Evolutionary conservation across 164 flowering plant genomes (phyloP), one percentile per base, ranked within the genome.

Genomic region (Houttuynia cordata): DNA sequence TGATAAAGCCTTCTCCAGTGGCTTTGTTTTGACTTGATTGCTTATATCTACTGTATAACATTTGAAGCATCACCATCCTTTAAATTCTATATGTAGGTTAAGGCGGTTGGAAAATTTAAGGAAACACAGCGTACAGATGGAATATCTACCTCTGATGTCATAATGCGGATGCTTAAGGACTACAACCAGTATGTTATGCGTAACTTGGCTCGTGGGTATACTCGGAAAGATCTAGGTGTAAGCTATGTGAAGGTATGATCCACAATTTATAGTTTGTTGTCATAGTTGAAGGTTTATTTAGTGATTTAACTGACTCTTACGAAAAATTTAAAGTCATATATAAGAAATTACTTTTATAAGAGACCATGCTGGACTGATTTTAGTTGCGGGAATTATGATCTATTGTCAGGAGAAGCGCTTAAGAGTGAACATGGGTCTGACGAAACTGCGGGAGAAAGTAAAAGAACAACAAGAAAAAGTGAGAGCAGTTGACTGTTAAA

Each of bases 141-240:
- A 40, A 83, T 88, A 42, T 88, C 96, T 56, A 88, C 96, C 12
- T 88, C 93, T 20, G 93, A 88, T 63, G 70, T 83, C 66, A 85
- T 85, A 53, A 85, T 85, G 99, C 84, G 97, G 72, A 90, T 90
- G 65, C 88, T 93, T 24, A 93, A 88, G 74, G 99, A 93, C 68
- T 93, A 93, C 69, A 93, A 93, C 66, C 80, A 88, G 69, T 93
- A 90, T 81, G 99, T 93, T 68, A 77, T 86, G 84, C 96, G 97
- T 24, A 93, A 93, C 70, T 75, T 93, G 82, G 96, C 77, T 54
- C 92, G 97, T 72, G 99, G 99, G 58, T 93, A 90, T 68, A 60
- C 96, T 41, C 79, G 99, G 62, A 83, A 90, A 70, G 99, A 93
- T 40, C 96, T 93, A 60, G 85, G 85, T 66, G 88, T 93, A 54